A percentile compares a stretch with the other conserved stretches of the same genome.
These are phyloP conservation scores for Tulasnella sp. DNA, from an alignment of 768 basidiomycete genomes.

Conservation along the genomic window DNA sequence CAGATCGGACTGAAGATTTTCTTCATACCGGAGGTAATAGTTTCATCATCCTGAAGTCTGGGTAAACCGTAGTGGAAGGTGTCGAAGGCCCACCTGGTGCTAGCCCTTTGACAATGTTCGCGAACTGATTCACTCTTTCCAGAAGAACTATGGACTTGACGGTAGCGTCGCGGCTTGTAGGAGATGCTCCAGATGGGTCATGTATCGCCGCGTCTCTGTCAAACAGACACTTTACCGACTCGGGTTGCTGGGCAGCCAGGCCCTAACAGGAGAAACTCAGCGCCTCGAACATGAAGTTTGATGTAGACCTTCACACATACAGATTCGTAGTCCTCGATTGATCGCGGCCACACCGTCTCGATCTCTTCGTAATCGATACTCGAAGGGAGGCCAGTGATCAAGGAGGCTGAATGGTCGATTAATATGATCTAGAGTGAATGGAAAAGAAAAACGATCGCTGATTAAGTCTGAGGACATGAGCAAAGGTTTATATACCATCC, in stretches of 20 bases:
- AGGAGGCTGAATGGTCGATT: constrained; percentile 12
- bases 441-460: too few species aligned
- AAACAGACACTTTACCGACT: constrained; percentile 6
- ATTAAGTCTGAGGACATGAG: background rate
- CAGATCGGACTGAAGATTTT: too few species aligned
- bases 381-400: constrained; percentile 12
- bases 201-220: background rate
- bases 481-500: background rate
- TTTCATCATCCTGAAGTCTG: too few species aligned
- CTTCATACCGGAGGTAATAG: too few species aligned
- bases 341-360: constrained; percentile 13
- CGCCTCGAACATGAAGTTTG: background rate
- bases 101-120: background rate
- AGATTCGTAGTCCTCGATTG: constrained; percentile 12
- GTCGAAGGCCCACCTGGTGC: background rate
- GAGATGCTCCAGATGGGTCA: background rate
- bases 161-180: background rate
- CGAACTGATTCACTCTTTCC: constrained; percentile 1
- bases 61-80: too few species aligned
- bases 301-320: background rate
- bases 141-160: constrained; percentile 11
- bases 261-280: background rate
- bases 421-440: background rate
- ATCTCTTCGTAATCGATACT: constrained; percentile 13
- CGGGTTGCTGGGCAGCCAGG: background rate